Percentiles rank a stretch among this genome's conserved stretches.
phyloP scores from a whole-genome alignment of 352 stramenopile genomes.

The Globisporangium spiculum region DNA sequence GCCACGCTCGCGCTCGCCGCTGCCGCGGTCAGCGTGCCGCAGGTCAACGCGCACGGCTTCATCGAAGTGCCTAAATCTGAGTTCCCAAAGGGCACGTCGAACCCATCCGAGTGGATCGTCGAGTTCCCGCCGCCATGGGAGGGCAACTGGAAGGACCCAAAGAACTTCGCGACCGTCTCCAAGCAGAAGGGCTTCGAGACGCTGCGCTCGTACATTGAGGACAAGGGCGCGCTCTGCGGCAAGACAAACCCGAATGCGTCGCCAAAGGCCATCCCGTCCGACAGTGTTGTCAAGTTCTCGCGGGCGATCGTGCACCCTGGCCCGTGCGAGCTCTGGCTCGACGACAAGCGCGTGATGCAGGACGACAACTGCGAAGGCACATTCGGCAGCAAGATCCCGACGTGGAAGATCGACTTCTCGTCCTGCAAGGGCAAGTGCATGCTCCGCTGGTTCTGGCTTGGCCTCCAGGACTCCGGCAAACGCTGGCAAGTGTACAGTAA shows the following conservation, averaged over 20 bases:
- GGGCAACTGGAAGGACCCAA: constrained; percentile 5
- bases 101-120: constrained; percentile 11
- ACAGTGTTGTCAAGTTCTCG: constrained; percentile 22
- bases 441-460: constrained; percentile 1
- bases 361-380: constrained; percentile 3
- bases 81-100: background rate
- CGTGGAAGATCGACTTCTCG: constrained; percentile 8
- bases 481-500: constrained; percentile 1
- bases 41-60: constrained; percentile 3
- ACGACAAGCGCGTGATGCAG: background rate
- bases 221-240: constrained; percentile 20
- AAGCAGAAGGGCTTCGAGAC: constrained; percentile 8
- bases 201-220: constrained; percentile 23
- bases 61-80: constrained; percentile 1
- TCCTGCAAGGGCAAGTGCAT: constrained; percentile 8
- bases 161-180: constrained; percentile 3
- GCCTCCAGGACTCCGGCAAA: background rate
- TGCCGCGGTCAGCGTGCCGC: no score
- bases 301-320: constrained; percentile 1
- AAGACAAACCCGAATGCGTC: constrained; percentile 20
- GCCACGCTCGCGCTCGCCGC: no score
- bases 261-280: constrained; percentile 21
- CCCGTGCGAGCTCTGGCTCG: background rate
- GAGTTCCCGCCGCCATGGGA: constrained; percentile 6
- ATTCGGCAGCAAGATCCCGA: constrained; percentile 4